Base-by-base conservation (phyloP, 306 rosid species). In the Ormosia emarginata region DNA sequence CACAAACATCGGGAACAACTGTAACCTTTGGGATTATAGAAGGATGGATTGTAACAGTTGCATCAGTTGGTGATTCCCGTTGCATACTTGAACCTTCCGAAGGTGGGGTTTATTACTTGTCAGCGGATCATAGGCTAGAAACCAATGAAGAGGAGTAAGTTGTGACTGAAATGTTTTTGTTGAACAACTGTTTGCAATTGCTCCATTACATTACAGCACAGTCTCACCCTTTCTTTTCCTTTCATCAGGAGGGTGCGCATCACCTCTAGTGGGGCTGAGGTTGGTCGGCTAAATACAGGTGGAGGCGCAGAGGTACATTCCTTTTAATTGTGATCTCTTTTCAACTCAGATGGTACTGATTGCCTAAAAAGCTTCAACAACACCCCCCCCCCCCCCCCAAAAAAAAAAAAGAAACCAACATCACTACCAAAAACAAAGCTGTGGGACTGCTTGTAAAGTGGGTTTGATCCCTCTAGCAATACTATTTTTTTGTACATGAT, bases 21-120 rank as follows among this genome's bases (percentile, higher is more conserved):
- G 98, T 89, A 71, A 96, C 99, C 83, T 93, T 96, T 85, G 93
- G 90, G 85, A 92, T 96, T 80, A 91, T 96, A 63, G 99, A 93
- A 86, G 99, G 99, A 81, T 96, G 98, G 99, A 87, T 93, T 76
- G 77, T 96, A 68, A 91, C 99, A 24, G 99, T 93, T 88, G 99
- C 99, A 56, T 96, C 99, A 67, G 99, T 96, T 75, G 99, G 99
- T 5, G 99, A 96, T 89, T 96, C 99, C 81, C 97, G 96, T 71
- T 92, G 99, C 57, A 70, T 92, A 68, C 92, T 96, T 79, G 97
- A 92, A 86, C 89, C 99, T 82, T 89, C 97, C 78, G 98, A 93
- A 77, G 99, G 99, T 47, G 98, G 83, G 63, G 50, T 96, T 41
- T 84, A 90, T 88, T 92, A 93, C 89, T 87, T 96, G 89, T 96